Base-by-base conservation (phyloP, 73 alveolate species). In the Tetrahymena thermophila region DNA sequence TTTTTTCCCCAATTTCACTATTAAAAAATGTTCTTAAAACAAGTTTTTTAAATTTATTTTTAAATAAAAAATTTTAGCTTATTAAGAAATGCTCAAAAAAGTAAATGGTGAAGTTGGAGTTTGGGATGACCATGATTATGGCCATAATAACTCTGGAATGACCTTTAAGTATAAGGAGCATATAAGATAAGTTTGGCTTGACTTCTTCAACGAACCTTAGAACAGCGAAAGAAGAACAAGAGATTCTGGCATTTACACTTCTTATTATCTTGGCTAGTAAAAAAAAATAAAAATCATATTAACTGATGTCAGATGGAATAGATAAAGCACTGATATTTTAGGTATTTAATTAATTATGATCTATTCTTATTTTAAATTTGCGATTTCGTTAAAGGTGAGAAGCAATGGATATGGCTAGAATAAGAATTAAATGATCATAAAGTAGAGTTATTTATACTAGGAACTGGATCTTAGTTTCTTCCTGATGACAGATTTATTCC, bases 91-190 rank as follows among this genome's bases (percentile, higher is more conserved):
- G 85, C 93, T 97, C 44, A 93, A 50, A 35, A 35, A 94, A 34
- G 50, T 37, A 13, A 56, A 94, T 35, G 85, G 71, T 34, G 93
- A 97, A 5, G 96, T 96, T 35, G 99, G 99, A 56, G 97, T 97
- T 23, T 97, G 98, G 98, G 99, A 97, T 94, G 99, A 97, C 85
- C 99, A 97, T 94, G 99, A 97, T 83, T 96, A 93, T 85, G 98
- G 98, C 40, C 85, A 57, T 43, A 98, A 98, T 84, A 96, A 97
- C 84, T 97, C 97, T 93, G 98, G 98, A 38, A 89, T 35, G 35
- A 56, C 95, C 25, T 94, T 95, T 96, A 95, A 94, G 25, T 38
- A 84, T n/a, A 98, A 98, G 84, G 57, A 96, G 42, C 34, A 93
- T 10, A 58, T 94, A 11, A 95, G 97, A 93, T 35, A 98, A 94